Conservation (phyloP, 305 asterid genomes). For the Ruellia speciosa region DNA sequence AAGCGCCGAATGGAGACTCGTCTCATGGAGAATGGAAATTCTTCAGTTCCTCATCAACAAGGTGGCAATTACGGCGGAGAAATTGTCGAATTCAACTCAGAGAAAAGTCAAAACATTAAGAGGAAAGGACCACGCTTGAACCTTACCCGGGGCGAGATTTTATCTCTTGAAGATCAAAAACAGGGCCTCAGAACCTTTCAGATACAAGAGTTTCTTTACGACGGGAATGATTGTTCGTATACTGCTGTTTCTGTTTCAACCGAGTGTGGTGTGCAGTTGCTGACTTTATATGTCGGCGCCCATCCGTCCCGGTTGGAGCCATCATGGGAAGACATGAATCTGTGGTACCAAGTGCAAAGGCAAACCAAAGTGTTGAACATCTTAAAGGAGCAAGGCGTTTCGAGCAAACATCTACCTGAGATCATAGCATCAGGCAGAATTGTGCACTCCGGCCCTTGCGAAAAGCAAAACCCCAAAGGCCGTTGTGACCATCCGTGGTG, state of each 20-base stretch:
- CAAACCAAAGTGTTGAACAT: slow-evolving; percentile 69
- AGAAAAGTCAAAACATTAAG: slow-evolving; percentile 22
- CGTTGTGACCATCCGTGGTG: slow-evolving; percentile 68
- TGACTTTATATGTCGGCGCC: slow-evolving; percentile 56
- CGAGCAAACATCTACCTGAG: slow-evolving; percentile 53
- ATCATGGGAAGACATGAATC: slow-evolving; percentile 84
- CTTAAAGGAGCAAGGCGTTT: slow-evolving; percentile 42
- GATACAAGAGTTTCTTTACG: slow-evolving; percentile 38
- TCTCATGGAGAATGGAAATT: slow-evolving; percentile 29
- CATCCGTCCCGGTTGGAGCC: slow-evolving; percentile 74
- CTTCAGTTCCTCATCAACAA: slow-evolving; percentile 29
- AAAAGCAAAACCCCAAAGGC: slow-evolving; percentile 55
- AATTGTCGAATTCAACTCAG: slow-evolving; percentile 35
- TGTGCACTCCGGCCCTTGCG: slow-evolving; percentile 58
- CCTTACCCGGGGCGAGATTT: slow-evolving; percentile 45
- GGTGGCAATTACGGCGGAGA: slow-evolving; percentile 29
- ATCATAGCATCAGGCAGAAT: slow-evolving; percentile 58
- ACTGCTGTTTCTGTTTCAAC: slow-evolving; percentile 44
- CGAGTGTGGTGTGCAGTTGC: slow-evolving; percentile 26
- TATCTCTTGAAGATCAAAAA: slow-evolving; percentile 57
- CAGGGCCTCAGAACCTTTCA: slow-evolving; percentile 41
- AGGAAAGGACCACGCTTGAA: slow-evolving; percentile 37
- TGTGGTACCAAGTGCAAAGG: slow-evolving; percentile 82
- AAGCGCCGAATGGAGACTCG: slow-evolving; percentile 50
- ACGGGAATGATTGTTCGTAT: slow-evolving; percentile 40